A percentile compares a stretch with the other conserved stretches of the same genome.
These are phyloP conservation scores for Cylindrotheca closterium DNA, from an alignment of 108 stramenopile species.

Conservation along the genomic window DNA sequence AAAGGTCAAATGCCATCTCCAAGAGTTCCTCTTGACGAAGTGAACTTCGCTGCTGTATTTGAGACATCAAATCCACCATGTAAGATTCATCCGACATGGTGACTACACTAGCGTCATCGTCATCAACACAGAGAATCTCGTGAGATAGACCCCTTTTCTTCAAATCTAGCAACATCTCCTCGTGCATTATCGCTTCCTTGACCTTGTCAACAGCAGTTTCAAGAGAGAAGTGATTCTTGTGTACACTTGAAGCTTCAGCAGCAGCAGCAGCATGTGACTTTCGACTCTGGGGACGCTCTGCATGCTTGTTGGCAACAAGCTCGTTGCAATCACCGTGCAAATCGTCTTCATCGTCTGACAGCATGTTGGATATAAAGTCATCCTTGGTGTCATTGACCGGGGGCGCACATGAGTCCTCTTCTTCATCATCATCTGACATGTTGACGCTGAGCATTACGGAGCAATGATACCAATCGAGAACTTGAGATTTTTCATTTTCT, in stretches of 20 bases:
- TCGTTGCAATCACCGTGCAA: neutral
- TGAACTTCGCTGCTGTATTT: constrained; percentile 18
- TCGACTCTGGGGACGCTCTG: neutral
- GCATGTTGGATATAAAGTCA: no score
- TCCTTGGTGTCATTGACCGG: no score
- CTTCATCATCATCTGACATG: no score
- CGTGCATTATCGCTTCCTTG: neutral
- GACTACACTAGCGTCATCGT: constrained; percentile 6
- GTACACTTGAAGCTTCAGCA: no score
- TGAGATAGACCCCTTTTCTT: neutral
- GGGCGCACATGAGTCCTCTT: no score
- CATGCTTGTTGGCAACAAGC: neutral
- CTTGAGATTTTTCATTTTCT: no score
- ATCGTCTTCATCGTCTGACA: neutral
- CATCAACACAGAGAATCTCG: neutral
- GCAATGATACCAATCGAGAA: no score
- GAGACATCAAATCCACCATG: constrained; percentile 25
- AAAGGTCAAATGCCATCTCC: constrained; percentile 27
- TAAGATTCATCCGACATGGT: constrained; percentile 16
- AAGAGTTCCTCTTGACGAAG: constrained; percentile 29
- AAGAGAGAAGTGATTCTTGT: neutral
- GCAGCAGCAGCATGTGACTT: neutral
- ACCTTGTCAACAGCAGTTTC: neutral
- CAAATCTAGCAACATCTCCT: neutral
- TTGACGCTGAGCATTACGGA: no score